Percentiles rank a stretch among this genome's conserved stretches.
Conservation (phyloP, 2,329 filamentous ascomycete species). For the Xenosphaeropsis pyriputrescens region DNA sequence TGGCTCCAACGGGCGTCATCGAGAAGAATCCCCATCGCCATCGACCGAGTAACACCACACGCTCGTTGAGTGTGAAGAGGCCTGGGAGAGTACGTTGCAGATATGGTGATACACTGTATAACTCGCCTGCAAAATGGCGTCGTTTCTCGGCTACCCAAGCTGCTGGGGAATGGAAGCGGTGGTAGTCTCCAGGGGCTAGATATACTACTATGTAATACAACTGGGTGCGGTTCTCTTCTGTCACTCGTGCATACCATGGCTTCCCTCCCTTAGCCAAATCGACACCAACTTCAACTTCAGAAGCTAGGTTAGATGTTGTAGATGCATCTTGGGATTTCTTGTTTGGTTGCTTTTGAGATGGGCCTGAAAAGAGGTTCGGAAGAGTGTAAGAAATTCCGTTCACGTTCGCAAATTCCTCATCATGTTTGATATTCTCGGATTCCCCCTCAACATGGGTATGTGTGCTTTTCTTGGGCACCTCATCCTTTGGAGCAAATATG, state of each 20-base stretch:
- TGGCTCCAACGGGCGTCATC: slow-evolving; percentile 89
- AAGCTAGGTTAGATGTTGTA: slow-evolving; percentile 47
- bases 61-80: slow-evolving; percentile 92
- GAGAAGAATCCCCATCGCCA: slow-evolving; percentile 98
- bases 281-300: slow-evolving; percentile 70
- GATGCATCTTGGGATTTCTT: slow-evolving; percentile 56
- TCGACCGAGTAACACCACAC: slow-evolving; percentile 80
- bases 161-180: slow-evolving; percentile 91
- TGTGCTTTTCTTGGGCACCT: slow-evolving; percentile 10
- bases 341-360: slow-evolving; percentile 21
- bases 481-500: slow-evolving; percentile 22
- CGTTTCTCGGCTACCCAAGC: slow-evolving; percentile 91
- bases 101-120: slow-evolving; percentile 91
- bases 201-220: slow-evolving; percentile 95
- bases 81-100: slow-evolving; percentile 84
- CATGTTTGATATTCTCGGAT: slow-evolving; percentile 56
- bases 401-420: slow-evolving; percentile 85
- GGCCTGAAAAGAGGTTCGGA: slow-evolving; percentile 74
- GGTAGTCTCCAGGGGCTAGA: slow-evolving; percentile 92
- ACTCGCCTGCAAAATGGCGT: slow-evolving; percentile 93
- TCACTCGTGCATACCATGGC: slow-evolving; percentile 57
- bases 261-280: slow-evolving; percentile 62
- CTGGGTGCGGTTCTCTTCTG: slow-evolving; percentile 46
- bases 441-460: slow-evolving; percentile 17
- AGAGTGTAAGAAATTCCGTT: slow-evolving; percentile 95